phyloP scores from a whole-genome alignment of 495 filamentous ascomycete species.

The Trichoderma virens region DNA sequence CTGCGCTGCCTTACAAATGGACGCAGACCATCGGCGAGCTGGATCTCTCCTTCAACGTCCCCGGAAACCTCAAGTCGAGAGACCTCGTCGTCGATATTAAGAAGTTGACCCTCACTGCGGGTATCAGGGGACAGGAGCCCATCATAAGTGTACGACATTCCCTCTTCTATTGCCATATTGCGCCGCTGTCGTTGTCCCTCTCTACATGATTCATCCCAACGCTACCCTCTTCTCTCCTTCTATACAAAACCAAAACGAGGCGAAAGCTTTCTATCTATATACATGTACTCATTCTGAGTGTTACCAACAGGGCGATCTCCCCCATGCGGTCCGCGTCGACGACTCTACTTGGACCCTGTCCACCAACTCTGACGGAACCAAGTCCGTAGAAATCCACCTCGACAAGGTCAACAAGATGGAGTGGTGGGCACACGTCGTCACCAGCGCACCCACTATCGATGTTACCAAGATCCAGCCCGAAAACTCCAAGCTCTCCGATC shows the following conservation, averaged over 20 bases:
- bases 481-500: conserved; percentile 77
- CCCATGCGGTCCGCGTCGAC: conserved; percentile 70
- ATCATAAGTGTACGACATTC: conserved; percentile 65
- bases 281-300: conserved; percentile 10
- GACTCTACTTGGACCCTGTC: conserved; percentile 94
- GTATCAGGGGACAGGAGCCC: conserved; percentile 79
- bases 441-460: conserved; percentile 78
- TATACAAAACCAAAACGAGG: not conserved
- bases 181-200: conserved; percentile 2
- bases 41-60: conserved; percentile 67
- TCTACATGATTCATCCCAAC: too few species aligned
- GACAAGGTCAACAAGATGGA: conserved; percentile 97
- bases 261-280: not conserved
- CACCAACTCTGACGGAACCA: conserved; percentile 52
- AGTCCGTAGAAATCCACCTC: conserved; percentile 80
- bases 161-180: not conserved
- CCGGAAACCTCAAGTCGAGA: conserved; percentile 71
- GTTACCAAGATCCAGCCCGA: conserved; percentile 92
- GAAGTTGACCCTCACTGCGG: conserved; percentile 69
- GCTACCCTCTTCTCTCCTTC: not conserved
- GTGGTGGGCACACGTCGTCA: conserved; percentile 94
- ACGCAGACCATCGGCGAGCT: conserved; percentile 89
- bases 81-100: conserved; percentile 80
- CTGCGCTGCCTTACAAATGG: conserved; percentile 93
- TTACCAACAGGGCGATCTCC: conserved; percentile 65